Conservation (phyloP, 306 rosid species). For the Dryas drummondii region DNA sequence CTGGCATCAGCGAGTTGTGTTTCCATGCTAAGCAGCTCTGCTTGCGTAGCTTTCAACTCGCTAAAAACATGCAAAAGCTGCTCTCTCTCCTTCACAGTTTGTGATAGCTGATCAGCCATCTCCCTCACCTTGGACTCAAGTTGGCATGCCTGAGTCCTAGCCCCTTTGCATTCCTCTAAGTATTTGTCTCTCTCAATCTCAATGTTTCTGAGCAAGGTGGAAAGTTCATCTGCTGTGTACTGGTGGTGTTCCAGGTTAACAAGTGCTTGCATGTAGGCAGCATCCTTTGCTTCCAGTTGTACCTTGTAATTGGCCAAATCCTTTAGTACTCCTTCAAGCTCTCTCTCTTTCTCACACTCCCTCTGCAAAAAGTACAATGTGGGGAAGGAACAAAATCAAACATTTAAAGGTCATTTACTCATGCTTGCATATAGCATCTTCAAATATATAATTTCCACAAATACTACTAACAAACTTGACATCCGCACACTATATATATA, state of each 20-base stretch:
- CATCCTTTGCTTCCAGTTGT: slow-evolving; percentile 74
- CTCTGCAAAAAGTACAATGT: slow-evolving; percentile 4
- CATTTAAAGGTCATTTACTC: not conserved
- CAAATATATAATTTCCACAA: not conserved
- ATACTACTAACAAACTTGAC: not conserved
- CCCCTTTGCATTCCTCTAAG: slow-evolving; percentile 33
- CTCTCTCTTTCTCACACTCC: slow-evolving; percentile 49
- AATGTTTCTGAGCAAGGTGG: slow-evolving; percentile 45
- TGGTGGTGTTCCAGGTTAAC: slow-evolving; percentile 60
- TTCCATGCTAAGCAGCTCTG: slow-evolving; percentile 54
- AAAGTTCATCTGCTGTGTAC: slow-evolving; percentile 47
- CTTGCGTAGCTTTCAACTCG: slow-evolving; percentile 51
- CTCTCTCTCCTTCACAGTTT: slow-evolving; percentile 30
- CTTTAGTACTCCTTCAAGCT: slow-evolving; percentile 52
- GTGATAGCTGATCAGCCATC: slow-evolving; percentile 41
- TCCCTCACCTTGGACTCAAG: slow-evolving; percentile 49
- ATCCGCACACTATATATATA: not conserved
- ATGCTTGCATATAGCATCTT: not conserved
- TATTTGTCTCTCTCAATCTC: slow-evolving; percentile 57
- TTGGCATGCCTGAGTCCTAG: slow-evolving; percentile 31
- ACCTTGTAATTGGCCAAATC: slow-evolving; percentile 66
- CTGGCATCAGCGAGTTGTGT: slow-evolving; percentile 49
- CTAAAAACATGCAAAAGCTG: slow-evolving; percentile 43
- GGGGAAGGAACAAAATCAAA: not conserved
- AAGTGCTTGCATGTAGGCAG: slow-evolving; percentile 59